Base-by-base conservation (phyloP, 331 rosid species). In the Acacia concinna region DNA sequence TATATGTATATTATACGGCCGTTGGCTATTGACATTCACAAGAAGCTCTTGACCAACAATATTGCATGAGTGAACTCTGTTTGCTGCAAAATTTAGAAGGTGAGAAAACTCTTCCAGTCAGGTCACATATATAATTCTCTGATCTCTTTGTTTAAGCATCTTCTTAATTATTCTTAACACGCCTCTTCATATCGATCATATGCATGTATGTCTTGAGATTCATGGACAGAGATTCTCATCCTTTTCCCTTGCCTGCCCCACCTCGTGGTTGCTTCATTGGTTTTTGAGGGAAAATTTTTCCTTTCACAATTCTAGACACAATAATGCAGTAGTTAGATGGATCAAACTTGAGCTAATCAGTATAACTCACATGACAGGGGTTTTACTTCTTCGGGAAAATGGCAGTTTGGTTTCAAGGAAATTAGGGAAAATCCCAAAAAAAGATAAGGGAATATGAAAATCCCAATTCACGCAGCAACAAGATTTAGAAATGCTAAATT, bases 11-110 rank as follows among this genome's bases (percentile, higher is more conserved):
- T 8, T 28, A 8, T 18, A 30, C 4, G 63, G 76, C 43, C 12
- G 27, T 71, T 71, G 20, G 43, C 44, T 17, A 47, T 71, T 71
- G 63, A 43, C 66, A 52, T 32, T 52, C 47, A 44, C 38, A 70
- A 15, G 56, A 14, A 31, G 14, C 46, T 11, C 30, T 69, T 69
- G 56, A 38, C 74, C 20, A 69, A 68, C 28, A 21, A 40, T 23
- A 68, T 67, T 38, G 72, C 72, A 1, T 25, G 43, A 52, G 60
- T 47, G n/a, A 76, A 71, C 65, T 11, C 31, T 43, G 13, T 66
- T 59, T 73, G 54, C 56, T 21, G 64, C 74, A 60, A 74, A 46
- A 28, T 70, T 68, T 7, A 57, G 65, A 51, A 62, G 71, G 65
- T 13, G 35, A n/a, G 5, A 27, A 4, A 27, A 12, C 23, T 71